A percentile compares a stretch with the other conserved stretches of the same genome.
Conservation (phyloP, 805 yeast genomes). For the Debaryomyces prosopidis region DNA sequence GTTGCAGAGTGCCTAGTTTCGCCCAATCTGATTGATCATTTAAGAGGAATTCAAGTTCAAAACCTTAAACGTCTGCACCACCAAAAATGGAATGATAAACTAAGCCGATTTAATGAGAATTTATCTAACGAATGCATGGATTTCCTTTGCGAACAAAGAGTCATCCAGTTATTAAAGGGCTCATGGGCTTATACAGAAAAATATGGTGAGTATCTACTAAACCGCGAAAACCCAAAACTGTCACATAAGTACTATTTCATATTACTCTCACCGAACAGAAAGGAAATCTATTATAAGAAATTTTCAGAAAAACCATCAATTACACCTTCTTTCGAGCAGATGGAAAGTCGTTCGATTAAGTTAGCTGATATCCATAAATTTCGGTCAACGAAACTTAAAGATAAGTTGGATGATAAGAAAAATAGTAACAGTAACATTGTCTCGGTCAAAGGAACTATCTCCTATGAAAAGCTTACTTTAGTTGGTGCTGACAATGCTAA, state of each 20-base stretch:
- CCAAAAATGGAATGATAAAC: slow-evolving; percentile 45
- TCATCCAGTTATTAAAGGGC: slow-evolving; percentile 70
- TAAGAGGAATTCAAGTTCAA: slow-evolving; percentile 56
- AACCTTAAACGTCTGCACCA: slow-evolving; percentile 37
- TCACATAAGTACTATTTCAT: slow-evolving; percentile 50
- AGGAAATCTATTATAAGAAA: slow-evolving; percentile 59
- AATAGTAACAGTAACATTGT: slow-evolving; percentile 49
- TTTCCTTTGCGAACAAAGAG: slow-evolving; percentile 75
- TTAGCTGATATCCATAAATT: slow-evolving; percentile 53
- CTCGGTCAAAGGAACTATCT: slow-evolving; percentile 55
- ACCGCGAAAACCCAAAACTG: slow-evolving; percentile 16
- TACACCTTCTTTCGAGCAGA: slow-evolving; percentile 58
- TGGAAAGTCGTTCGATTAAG: slow-evolving; percentile 53
- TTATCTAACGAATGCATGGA: slow-evolving; percentile 60
- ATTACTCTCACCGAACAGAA: slow-evolving; percentile 66
- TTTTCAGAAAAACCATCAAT: slow-evolving; percentile 46
- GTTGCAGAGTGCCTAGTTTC: slow-evolving; percentile 48
- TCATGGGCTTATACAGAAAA: slow-evolving; percentile 75
- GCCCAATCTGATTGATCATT: slow-evolving; percentile 42
- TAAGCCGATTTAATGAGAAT: slow-evolving; percentile 48
- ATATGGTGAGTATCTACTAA: slow-evolving; percentile 39
- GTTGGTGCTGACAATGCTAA: slow-evolving; percentile 42
- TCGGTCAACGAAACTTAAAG: slow-evolving; percentile 49
- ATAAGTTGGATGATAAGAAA: slow-evolving; percentile 38
- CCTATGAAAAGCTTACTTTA: slow-evolving; percentile 57